Percentiles rank a stretch among this genome's conserved stretches.
phyloP scores from a whole-genome alignment of 1,284 basidiomycete genomes.

The Stygiomarasmius scandens region DNA sequence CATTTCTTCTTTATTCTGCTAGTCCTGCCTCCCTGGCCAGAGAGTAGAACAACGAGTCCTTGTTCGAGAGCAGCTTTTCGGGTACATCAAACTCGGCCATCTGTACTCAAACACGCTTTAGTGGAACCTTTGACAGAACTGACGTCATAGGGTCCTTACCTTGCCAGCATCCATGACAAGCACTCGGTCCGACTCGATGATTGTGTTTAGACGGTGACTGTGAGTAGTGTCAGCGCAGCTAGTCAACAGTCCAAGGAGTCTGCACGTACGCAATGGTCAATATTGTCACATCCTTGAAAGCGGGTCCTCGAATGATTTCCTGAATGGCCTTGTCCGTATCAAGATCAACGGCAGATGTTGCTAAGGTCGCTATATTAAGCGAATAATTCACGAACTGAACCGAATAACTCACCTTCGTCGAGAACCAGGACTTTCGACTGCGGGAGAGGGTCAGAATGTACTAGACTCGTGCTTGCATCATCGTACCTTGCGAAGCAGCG shows the following conservation, averaged over 20 bases:
- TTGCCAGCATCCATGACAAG: constrained; percentile 82
- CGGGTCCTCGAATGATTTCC: constrained; percentile 74
- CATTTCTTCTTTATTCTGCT: constrained; percentile 11
- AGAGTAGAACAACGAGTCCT: constrained; percentile 57
- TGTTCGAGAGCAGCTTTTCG: constrained; percentile 56
- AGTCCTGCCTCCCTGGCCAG: constrained; percentile 62
- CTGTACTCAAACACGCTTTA: constrained; percentile 28
- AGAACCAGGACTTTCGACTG: constrained; percentile 85
- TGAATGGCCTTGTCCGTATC: constrained; percentile 89
- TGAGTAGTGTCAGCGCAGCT: not conserved
- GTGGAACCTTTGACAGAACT: not conserved
- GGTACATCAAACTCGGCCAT: constrained; percentile 78
- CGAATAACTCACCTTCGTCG: constrained; percentile 80
- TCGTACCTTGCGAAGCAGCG: constrained; percentile 66
- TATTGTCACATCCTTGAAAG: constrained; percentile 75
- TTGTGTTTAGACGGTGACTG: constrained; percentile 89
- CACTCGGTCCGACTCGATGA: constrained; percentile 84
- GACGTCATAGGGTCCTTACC: constrained; percentile 35
- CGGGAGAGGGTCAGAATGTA: constrained; percentile 6
- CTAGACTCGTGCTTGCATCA: not conserved
- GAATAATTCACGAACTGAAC: no score
- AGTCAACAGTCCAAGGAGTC: constrained; percentile 3
- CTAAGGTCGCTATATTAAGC: constrained; percentile 38
- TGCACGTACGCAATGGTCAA: constrained; percentile 76
- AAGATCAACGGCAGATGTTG: constrained; percentile 84